phyloP scores from a whole-genome alignment of 257 asterid genomes.

The Petunia axillaris region DNA sequence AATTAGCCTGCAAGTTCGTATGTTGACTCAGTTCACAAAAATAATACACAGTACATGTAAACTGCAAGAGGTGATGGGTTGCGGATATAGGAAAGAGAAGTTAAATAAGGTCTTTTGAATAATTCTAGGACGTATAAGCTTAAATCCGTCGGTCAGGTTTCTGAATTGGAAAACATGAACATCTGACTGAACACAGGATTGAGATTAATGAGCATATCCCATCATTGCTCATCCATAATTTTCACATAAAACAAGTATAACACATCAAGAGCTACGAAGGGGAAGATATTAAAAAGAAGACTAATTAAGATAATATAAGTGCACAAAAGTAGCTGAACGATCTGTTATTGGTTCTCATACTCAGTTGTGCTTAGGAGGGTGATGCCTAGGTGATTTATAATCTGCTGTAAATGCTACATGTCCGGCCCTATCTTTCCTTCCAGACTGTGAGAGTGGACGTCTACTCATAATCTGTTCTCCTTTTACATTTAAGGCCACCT shows the following conservation, averaged over 20 bases:
- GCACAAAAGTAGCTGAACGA: neutral
- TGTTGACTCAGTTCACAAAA: too few relatives aligned
- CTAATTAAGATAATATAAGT: neutral
- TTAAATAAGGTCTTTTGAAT: neutral
- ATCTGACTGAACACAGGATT: neutral
- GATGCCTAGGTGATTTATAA: constrained; percentile 69
- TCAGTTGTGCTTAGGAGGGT: constrained; percentile 71
- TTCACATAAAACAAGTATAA: neutral
- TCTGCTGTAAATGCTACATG: constrained; percentile 60
- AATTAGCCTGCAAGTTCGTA: too few relatives aligned
- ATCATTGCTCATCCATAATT: neutral
- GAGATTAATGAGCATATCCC: neutral
- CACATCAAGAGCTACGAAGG: neutral
- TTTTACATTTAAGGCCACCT: neutral
- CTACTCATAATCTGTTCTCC: constrained; percentile 34
- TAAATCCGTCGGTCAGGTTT: neutral
- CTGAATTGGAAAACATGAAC: neutral
- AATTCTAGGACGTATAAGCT: neutral
- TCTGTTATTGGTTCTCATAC: neutral
- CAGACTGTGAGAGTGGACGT: constrained; percentile 24
- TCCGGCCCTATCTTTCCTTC: constrained; percentile 37
- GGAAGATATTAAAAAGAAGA: neutral
- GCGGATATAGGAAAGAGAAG: too few relatives aligned
- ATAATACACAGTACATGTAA: too few relatives aligned
- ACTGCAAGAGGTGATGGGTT: too few relatives aligned